Evolutionary conservation across 805 yeast species (phyloP), one percentile per base, ranked within the genome.

Genomic region (Suhomyces prunicola): DNA sequence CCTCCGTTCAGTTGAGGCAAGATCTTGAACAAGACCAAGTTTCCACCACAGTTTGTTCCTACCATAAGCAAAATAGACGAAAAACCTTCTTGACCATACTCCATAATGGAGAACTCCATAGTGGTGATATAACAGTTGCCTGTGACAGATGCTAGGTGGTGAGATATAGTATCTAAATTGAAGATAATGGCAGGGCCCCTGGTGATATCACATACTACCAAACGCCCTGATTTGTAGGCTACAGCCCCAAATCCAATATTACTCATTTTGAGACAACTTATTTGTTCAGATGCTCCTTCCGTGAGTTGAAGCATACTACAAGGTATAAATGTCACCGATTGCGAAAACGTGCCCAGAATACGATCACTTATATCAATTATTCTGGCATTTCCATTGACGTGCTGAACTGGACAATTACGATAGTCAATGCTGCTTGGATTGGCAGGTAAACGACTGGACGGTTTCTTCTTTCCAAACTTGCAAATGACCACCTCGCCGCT

Each of bases 181-280:
- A 71, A 74, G 26, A 88, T 85, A 6, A 85, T 69, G 0, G 89
- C 90, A 0, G 92, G 92, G 1, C 88, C 88, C 54, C 97, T 77
- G 51, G 88, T 76, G 22, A 73, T 64, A 69, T 93, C 97, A 54
- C 92, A 72, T 0, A 93, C 84, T 2, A 86, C 69, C 15, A 93
- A 56, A 35, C 83, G 77, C n/a, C 98, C 97, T 12, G 85, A 79
- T 46, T 79, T 79, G 66, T 87, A 90, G 0, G 88, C 96, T 42
- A 89, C 74, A 0, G 88, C 94, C 7, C 87, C 88, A 71, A 94
- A 92, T 0, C 97, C 97, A 47, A 90, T 76, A 57, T 86, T 80
- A 55, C 92, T 85, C 66, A 88, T 81, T 51, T 80, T 77, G 47
- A 92, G 55, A 1, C 88, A 80, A 0, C 92, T 74, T 8, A 88